A percentile compares a stretch with the other conserved stretches of the same genome.
Conservation (phyloP, 164 flowering plant species). For the Amborella trichopoda region DNA sequence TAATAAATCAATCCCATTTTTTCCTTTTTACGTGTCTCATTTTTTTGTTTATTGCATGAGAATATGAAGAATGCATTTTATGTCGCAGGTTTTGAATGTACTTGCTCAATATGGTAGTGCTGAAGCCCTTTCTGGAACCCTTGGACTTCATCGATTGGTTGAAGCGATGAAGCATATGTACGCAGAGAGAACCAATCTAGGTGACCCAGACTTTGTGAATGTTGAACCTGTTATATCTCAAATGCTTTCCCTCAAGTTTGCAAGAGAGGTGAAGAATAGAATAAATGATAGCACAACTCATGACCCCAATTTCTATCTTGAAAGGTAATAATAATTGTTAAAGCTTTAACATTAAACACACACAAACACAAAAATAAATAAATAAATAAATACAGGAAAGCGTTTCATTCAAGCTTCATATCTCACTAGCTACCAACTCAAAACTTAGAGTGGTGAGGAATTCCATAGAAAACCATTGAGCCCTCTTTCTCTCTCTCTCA, state of each 20-base stretch:
- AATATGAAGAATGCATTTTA: neutral
- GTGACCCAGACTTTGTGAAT: constrained; percentile 59
- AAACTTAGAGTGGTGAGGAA: no score
- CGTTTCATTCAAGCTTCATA: no score
- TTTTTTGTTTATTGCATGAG: no score
- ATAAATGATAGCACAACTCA: constrained; percentile 48
- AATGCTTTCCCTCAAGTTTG: constrained; percentile 51
- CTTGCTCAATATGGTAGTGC: constrained; percentile 26
- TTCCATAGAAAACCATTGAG: no score
- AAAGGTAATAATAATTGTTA: no score
- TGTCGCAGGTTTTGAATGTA: constrained; percentile 43
- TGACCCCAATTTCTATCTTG: constrained; percentile 28
- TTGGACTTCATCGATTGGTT: constrained; percentile 38
- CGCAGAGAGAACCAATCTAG: constrained; percentile 51
- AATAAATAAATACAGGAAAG: no score
- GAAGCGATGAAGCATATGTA: constrained; percentile 52
- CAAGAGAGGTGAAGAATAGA: constrained; percentile 26
- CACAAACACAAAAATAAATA: no score
- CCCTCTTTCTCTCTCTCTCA: no score
- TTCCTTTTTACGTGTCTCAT: no score
- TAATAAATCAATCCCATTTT: no score
- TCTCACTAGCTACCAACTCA: no score
- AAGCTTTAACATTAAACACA: no score
- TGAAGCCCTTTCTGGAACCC: constrained; percentile 19
- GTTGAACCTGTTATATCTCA: constrained; percentile 24